A percentile compares a stretch with the other conserved stretches of the same genome.
These are phyloP conservation scores for Stramenopiles sp. DNA, from an alignment of 352 stramenopile genomes.

Conservation along the genomic window DNA sequence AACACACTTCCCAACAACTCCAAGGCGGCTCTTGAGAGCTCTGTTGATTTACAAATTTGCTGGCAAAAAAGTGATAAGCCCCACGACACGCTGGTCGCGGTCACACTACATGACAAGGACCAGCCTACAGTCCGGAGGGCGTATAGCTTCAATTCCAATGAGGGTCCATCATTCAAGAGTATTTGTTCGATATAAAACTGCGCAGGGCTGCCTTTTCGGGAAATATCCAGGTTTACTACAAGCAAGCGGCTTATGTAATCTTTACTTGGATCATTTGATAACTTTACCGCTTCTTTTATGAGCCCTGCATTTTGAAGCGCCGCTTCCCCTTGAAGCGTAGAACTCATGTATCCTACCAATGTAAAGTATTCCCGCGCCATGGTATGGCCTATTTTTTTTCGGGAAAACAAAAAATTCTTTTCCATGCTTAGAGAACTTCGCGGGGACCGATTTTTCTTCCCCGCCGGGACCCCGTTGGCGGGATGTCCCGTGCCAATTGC, in stretches of 20 bases:
- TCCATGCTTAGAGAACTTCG: not conserved
- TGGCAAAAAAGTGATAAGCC: too few species aligned
- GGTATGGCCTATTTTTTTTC: not conserved
- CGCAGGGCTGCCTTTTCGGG: not conserved
- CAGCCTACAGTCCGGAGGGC: too few species aligned
- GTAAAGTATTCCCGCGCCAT: not conserved
- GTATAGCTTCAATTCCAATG: too few species aligned
- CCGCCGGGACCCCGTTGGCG: too few species aligned
- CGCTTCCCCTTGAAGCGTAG: not conserved
- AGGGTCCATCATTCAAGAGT: too few species aligned
- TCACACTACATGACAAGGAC: too few species aligned
- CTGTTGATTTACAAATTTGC: too few species aligned
- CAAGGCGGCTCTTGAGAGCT: too few species aligned
- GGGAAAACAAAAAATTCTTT: not conserved
- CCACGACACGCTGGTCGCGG: too few species aligned
- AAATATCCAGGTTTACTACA: not conserved
- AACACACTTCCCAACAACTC: too few species aligned
- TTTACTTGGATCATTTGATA: not conserved
- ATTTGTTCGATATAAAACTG: too few species aligned
- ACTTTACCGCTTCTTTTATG: not conserved
- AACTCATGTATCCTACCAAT: not conserved
- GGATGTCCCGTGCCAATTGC: not conserved
- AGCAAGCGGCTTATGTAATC: not conserved
- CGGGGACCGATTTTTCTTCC: not conserved
- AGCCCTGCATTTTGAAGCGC: not conserved